Base-by-base conservation (phyloP, 192 early-diverging fungal genomes). In the Coemansia sp. region DNA sequence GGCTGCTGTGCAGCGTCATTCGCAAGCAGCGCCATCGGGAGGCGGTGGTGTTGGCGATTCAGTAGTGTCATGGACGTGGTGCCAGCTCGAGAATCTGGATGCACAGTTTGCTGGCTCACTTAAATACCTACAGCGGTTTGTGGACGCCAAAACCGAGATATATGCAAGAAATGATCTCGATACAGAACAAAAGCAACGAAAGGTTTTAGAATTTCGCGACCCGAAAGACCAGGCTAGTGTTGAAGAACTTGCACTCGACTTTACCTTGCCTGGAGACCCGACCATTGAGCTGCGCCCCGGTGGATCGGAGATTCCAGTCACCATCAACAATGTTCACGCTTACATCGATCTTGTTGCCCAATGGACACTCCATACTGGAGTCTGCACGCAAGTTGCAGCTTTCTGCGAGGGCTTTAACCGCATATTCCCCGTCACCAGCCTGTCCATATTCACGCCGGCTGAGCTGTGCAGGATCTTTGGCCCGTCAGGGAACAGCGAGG, bases 231-330 rank as follows among this genome's bases (percentile, higher is more conserved):
- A 73, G 58, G n/a, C 59, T 15, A 12, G 60, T 2, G 59, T 91
- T 28, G 83, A 85, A 0, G 89, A 91, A 46, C 83, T 97, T 39
- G 84, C 85, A 31, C 82, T 97, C 16, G 93, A 95, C 69, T 96
- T 96, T 82, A 92, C 92, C 3, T 77, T 96, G 31, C 92, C 92
- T 9, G 94, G 94, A 7, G 84, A 92, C 81, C 86, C 90, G 16
- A 66, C 75, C 15, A 80, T 90, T 48, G 88, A 92, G 51, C 82
- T 94, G 28, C 84, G 84, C 52, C 63, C 66, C 18, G 74, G 81
- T 31, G 95, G 94, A 21, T 21, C 70, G 7, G 77, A 87, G 8
- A 85, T 90, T 8, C 67, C 86, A 6, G 90, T 97, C 20, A 94
- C 87, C 2, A 86, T 92, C n/a, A 71, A 82, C 59, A 97, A 96